Base-by-base conservation (phyloP, 805 yeast species). In the Teunomyces kruisii region DNA sequence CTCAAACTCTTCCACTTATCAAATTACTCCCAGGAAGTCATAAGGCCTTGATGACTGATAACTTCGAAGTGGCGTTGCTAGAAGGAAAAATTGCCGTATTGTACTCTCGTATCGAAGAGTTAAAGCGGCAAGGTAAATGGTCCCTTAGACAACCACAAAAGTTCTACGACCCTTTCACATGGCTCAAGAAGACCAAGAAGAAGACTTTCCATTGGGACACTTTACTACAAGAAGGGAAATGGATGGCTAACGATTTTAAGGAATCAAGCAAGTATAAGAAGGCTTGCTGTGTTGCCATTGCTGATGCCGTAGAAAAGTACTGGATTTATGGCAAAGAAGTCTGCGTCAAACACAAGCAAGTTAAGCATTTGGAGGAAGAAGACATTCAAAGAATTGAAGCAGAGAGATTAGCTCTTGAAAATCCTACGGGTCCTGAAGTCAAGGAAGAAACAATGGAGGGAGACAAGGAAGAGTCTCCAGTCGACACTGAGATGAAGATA, bases 81-180 rank as follows among this genome's bases (percentile, higher is more conserved):
- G 99, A 94, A 59, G 96, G 97, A 3, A 86, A 91, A 59, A 83
- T 92, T 2, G 88, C 96, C 0, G 97, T 90, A 9, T 81, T 89
- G 14, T 86, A 89, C 55, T 86, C 95, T 1, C 75, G 98, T 49
- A 91, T 94, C 39, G 98, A 92, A 58, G 98, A 92, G 61, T 73
- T 94, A 50, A 88, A 89, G 61, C 74, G 96, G 39, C 84, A 85
- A 46, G 86, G 88, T 2, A 83, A 87, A 55, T 94, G 99, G 98
- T 84, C 96, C 16, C 70, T 94, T 43, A 75, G 96, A 43, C 99
- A 94, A 61, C 96, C 96, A 0, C 72, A 77, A 42, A 76, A 79
- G 50, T 84, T 75, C 56, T 58, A 74, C 9, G 96, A 88, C 52
- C 97, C 98, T 0, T 78, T 78, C 49, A 45, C 55, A 3, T 58